Conservation (phyloP, 768 basidiomycete species). For the Auricularia cornea region DNA sequence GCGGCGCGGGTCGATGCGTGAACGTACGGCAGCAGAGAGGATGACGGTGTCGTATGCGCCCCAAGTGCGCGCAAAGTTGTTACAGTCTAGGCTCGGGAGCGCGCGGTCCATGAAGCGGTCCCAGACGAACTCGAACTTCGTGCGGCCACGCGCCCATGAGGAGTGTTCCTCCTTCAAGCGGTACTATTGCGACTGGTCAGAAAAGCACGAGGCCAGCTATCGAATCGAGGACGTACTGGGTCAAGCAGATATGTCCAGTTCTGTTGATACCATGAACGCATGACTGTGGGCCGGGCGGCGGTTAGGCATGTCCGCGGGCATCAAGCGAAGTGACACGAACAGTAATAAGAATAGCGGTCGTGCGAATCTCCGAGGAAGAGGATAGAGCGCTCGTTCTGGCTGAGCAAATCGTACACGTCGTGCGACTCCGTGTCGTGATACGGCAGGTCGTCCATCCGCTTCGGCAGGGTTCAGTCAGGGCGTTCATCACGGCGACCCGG, state of each 20-base stretch:
- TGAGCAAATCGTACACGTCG: neutral
- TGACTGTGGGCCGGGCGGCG: neutral
- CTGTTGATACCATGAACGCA: neutral
- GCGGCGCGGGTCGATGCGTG: neutral
- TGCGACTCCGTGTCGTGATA: neutral
- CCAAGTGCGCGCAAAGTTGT: neutral
- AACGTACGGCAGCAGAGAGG: neutral
- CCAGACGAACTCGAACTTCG: neutral
- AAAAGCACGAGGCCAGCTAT: no score
- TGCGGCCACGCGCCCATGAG: neutral
- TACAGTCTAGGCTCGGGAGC: neutral
- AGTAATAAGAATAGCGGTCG: neutral
- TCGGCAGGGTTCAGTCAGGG: neutral
- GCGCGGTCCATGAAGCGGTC: constrained; percentile 1
- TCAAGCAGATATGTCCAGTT: constrained; percentile 2
- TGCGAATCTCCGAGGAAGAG: neutral
- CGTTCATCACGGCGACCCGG: neutral
- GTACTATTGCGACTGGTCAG: neutral
- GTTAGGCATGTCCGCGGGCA: neutral
- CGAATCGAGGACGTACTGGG: neutral
- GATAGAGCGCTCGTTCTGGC: neutral
- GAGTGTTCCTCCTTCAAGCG: neutral
- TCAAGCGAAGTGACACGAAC: neutral
- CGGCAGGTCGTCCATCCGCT: neutral
- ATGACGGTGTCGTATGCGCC: neutral